Evolutionary conservation across 768 basidiomycete species (phyloP).

Genomic region (Xerocomellus chrysenteron): DNA sequence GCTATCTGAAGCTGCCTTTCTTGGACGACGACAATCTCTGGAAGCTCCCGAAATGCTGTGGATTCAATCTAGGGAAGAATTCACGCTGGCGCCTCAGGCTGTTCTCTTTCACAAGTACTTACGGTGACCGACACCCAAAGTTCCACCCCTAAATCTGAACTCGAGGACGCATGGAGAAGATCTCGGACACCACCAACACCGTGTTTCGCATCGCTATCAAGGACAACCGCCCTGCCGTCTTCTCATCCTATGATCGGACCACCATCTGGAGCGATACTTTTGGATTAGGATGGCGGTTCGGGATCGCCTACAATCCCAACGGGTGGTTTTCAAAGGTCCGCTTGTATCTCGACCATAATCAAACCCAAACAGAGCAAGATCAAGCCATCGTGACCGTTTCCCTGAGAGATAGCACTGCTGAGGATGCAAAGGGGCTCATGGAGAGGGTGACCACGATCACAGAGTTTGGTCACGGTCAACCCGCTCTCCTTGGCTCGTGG

Average conservation of each 20-base stretch:
- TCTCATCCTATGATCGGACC: slow-evolving; percentile 2
- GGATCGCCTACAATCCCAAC: slow-evolving; percentile 16
- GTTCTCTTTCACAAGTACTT: not conserved
- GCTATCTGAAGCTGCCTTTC: slow-evolving; percentile 6
- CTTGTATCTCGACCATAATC: slow-evolving; percentile 26
- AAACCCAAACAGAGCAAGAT: slow-evolving; percentile 21
- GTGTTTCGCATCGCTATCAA: slow-evolving; percentile 25
- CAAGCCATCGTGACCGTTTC: slow-evolving; percentile 14
- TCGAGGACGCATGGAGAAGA: slow-evolving; percentile 18
- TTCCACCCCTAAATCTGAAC: not conserved
- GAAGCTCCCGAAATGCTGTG: slow-evolving; percentile 5
- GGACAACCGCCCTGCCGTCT: slow-evolving; percentile 19
- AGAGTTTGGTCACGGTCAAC: slow-evolving; percentile 28
- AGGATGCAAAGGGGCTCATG: slow-evolving; percentile 2
- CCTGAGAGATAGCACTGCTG: slow-evolving; percentile 6
- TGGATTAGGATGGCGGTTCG: slow-evolving; percentile 30
- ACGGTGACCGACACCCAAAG: not conserved
- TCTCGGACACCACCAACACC: slow-evolving; percentile 24
- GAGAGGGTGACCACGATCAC: slow-evolving; percentile 20
- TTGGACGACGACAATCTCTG: slow-evolving; percentile 2
- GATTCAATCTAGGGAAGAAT: not conserved
- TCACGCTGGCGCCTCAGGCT: not conserved
- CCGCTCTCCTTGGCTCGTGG: slow-evolving; percentile 27
- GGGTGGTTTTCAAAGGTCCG: slow-evolving; percentile 27
- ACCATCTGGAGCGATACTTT: slow-evolving; percentile 26